A percentile compares a stretch with the other conserved stretches of the same genome.
phyloP scores from a whole-genome alignment of 495 filamentous ascomycete genomes.

The Podospora fimiseda region DNA sequence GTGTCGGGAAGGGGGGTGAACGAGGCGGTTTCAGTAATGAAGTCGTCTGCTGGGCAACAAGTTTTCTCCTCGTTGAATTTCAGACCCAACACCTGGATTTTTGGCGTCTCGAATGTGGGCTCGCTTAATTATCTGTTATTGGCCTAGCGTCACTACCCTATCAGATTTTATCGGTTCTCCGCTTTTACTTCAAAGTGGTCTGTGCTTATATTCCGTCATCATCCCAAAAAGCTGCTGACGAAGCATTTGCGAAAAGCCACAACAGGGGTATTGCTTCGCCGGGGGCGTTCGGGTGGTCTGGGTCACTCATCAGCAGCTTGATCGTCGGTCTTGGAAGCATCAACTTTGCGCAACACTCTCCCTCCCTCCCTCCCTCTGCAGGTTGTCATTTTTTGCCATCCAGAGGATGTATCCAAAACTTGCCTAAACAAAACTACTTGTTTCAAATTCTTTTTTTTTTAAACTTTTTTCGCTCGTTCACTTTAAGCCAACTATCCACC shows the following conservation, averaged over 20 bases:
- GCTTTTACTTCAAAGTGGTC: background rate
- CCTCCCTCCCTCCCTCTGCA: background rate
- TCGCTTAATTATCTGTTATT: constrained; percentile 36
- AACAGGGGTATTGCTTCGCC: too few species aligned
- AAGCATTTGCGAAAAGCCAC: too few species aligned
- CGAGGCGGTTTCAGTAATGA: constrained; percentile 24
- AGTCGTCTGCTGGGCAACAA: constrained; percentile 16
- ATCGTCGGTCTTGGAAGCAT: constrained; percentile 6
- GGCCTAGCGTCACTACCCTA: constrained; percentile 18
- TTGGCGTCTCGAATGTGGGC: constrained; percentile 33
- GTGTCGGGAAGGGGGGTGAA: constrained; percentile 22
- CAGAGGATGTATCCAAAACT: background rate
- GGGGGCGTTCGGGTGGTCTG: background rate
- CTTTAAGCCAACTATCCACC: too few species aligned
- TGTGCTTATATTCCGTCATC: constrained; percentile 6
- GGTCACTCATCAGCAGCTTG: constrained; percentile 3
- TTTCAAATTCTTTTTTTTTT: too few species aligned
- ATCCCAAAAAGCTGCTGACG: constrained; percentile 10
- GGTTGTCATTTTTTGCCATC: background rate
- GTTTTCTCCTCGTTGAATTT: constrained; percentile 32
- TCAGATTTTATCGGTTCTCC: background rate
- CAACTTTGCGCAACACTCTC: constrained; percentile 1
- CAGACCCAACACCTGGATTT: constrained; percentile 20
- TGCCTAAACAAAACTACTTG: background rate
- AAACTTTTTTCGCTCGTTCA: too few species aligned